A percentile compares a stretch with the other conserved stretches of the same genome.
Conservation (phyloP, 176 grass and related monocot species). For the Ampelocalamus luodianensis region DNA sequence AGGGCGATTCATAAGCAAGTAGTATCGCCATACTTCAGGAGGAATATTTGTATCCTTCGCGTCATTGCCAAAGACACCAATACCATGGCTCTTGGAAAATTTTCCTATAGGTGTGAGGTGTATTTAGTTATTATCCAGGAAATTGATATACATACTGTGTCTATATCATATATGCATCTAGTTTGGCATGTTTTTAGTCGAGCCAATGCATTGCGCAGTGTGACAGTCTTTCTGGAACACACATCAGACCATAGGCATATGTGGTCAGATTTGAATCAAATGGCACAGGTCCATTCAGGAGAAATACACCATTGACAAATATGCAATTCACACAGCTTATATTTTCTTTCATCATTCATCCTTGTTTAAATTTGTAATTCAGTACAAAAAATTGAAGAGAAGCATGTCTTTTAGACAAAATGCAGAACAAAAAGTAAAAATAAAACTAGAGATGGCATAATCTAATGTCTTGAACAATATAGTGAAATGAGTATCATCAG, state of each 20-base stretch:
- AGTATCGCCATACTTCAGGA: constrained; percentile 93
- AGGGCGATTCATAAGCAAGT: constrained; percentile 91
- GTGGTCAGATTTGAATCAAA: constrained; percentile 19
- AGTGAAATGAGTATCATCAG: neutral
- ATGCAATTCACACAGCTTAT: neutral
- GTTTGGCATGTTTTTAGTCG: constrained; percentile 11
- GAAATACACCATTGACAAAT: neutral
- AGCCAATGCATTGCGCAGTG: constrained; percentile 19
- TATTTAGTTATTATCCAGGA: constrained; percentile 28
- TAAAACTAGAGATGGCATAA: constrained; percentile 9
- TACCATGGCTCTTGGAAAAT: constrained; percentile 90
- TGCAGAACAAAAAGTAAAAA: constrained; percentile 4
- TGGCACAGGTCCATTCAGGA: neutral
- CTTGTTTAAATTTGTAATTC: constrained; percentile 8
- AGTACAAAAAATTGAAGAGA: neutral
- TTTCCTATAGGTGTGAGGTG: constrained; percentile 61
- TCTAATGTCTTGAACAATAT: neutral
- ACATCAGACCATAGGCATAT: constrained; percentile 18
- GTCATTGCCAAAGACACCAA: constrained; percentile 97
- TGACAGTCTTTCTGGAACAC: neutral
- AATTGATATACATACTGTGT: constrained; percentile 14
- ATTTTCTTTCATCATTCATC: neutral
- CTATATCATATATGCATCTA: constrained; percentile 31
- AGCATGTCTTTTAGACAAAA: neutral
- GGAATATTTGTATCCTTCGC: constrained; percentile 87